phyloP scores from a whole-genome alignment of 2,329 filamentous ascomycete genomes.

The Xylariaceae sp. region DNA sequence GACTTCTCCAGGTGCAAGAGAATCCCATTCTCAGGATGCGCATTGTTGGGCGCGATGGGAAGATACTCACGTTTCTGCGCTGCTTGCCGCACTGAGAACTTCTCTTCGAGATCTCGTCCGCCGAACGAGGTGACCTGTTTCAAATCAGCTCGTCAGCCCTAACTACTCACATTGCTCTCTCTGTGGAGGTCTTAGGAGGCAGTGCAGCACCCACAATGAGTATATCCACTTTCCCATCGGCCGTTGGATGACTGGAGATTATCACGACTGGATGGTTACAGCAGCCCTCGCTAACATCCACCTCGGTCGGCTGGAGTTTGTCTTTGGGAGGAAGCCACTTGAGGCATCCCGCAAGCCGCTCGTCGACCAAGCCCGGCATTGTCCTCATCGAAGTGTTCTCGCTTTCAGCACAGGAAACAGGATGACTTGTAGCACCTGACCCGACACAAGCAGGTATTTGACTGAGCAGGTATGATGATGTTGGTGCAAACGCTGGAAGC shows the following conservation, averaged over 20 bases:
- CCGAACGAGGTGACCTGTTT: constrained; percentile 15
- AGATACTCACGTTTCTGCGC: constrained; percentile 7
- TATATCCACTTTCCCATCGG: constrained; percentile 3
- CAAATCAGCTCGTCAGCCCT: not conserved
- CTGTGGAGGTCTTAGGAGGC: not conserved
- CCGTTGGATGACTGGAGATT: constrained; percentile 1
- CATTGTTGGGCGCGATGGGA: constrained; percentile 10
- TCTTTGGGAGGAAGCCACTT: constrained; percentile 16
- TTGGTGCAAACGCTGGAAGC: not conserved
- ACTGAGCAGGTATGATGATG: not conserved
- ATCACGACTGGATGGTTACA: constrained; percentile 13
- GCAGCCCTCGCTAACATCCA: constrained; percentile 11
- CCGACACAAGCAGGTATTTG: not conserved
- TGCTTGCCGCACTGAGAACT: not conserved
- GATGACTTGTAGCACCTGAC: not conserved
- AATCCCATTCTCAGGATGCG: constrained; percentile 13
- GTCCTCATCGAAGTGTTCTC: not conserved
- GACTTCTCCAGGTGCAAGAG: not conserved
- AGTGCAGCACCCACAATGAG: constrained; percentile 8
- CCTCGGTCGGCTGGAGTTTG: not conserved
- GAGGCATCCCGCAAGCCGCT: constrained; percentile 14
- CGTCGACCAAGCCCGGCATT: constrained; percentile 12
- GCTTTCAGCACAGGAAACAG: not conserved
- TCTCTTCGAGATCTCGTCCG: constrained; percentile 7
- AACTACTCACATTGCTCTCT: not conserved